Base-by-base conservation (phyloP, 1,139 yeast species). In the Zygosaccharomyces pseudobailii region DNA sequence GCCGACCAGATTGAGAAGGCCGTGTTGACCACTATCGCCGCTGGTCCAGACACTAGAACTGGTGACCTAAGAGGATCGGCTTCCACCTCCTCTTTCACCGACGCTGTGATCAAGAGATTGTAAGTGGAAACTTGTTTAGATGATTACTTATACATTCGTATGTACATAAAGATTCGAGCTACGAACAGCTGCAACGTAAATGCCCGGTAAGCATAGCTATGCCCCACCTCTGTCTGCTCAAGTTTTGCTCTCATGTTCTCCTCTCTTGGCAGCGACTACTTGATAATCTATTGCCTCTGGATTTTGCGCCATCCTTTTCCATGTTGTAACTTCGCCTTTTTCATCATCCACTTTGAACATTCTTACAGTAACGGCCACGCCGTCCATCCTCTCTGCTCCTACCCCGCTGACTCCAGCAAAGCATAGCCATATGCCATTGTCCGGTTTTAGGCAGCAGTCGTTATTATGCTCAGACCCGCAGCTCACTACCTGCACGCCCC, bases 41-140 rank as follows among this genome's bases (percentile, higher is more conserved):
- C 96, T 44, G 96, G 97, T 63, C 82, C 89, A 59, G 94, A 86
- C 71, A 79, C 79, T 74, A 87, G 96, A 82, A 92, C 98, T 60
- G 89, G 89, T 71, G 98, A 92, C 72, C 82, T 92, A 75, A 87
- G 87, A 75, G 98, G 98, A 71, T 70, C 87, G 61, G 92, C 98
- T 55, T 65, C 94, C 55, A 92, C 97, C 62, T 60, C 78, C 63
- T 89, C 84, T 70, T 92, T 88, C 77, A 89, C 98, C 61, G 81
- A 86, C 69, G 84, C 83, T 65, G 84, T 84, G 58, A 82, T 84
- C 67, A 69, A 70, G 60, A 78, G 79, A 67, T 75, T 80, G 67
- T 73, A 69, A 70, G 43, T 43, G 20, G 28, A 19, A n/a, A 10
- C 31, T 17, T 27, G 30, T 36, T 38, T 38, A 38, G 31, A 38